A percentile compares a stretch with the other conserved stretches of the same genome.
Conservation (phyloP, 768 basidiomycete genomes). For the Leccinum pellstonianum region DNA sequence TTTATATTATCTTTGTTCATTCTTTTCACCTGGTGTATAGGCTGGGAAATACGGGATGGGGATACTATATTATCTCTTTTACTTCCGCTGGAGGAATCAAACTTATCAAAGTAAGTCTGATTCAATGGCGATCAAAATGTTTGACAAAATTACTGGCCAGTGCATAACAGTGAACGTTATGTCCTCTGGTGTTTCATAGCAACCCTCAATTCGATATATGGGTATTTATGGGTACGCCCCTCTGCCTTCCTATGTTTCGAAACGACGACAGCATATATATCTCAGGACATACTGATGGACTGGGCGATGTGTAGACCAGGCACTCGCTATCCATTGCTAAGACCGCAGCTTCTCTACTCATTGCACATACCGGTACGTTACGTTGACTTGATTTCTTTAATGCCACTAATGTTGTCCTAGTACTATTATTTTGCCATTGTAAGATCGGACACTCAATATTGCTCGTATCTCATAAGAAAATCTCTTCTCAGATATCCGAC, state of each 20-base stretch:
- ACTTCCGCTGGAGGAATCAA: slow-evolving; percentile 72
- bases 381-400: background rate
- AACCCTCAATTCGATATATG: slow-evolving; percentile 65
- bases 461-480: background rate
- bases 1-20: background rate
- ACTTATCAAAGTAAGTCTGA: slow-evolving; percentile 38
- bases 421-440: slow-evolving; percentile 81
- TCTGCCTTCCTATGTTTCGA: background rate
- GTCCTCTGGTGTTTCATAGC: slow-evolving; percentile 68
- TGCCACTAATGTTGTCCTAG: slow-evolving; percentile 34
- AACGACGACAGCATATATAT: background rate
- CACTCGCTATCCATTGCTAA: slow-evolving; percentile 59
- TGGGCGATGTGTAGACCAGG: slow-evolving; percentile 79
- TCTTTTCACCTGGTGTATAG: slow-evolving; percentile 37
- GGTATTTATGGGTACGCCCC: slow-evolving; percentile 68
- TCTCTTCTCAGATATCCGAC: slow-evolving; percentile 58
- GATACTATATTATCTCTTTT: slow-evolving; percentile 63
- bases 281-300: slow-evolving; percentile 83
- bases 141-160: slow-evolving; percentile 5
- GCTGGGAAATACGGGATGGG: slow-evolving; percentile 81
- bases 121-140: background rate
- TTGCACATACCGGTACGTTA: slow-evolving; percentile 54
- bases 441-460: slow-evolving; percentile 15
- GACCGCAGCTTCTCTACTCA: slow-evolving; percentile 73
- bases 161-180: slow-evolving; percentile 50